Evolutionary conservation across 1,284 basidiomycete species (phyloP).

Genomic region (Porodaedalea pini): DNA sequence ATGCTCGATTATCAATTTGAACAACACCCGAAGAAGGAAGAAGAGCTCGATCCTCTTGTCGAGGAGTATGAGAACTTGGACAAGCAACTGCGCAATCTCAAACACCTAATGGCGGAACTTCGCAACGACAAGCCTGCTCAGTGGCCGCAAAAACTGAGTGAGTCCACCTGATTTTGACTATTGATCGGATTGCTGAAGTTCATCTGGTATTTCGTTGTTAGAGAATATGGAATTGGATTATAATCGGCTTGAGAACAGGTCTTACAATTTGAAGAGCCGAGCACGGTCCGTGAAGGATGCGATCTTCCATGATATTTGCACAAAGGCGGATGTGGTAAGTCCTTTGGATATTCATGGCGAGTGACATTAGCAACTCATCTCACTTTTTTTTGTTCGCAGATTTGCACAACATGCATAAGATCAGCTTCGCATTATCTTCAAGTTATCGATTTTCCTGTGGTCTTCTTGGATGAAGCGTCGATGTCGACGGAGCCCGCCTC

Average conservation of each 20-base stretch:
- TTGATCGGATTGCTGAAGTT: background rate
- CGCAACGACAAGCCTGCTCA: background rate
- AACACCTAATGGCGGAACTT: background rate
- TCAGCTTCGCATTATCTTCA: conserved; percentile 58
- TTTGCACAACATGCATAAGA: conserved; percentile 82
- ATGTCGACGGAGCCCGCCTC: conserved; percentile 94
- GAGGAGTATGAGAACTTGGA: conserved; percentile 32
- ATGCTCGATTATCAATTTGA: conserved; percentile 70
- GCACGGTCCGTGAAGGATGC: conserved; percentile 47
- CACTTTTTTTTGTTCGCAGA: conserved; percentile 41
- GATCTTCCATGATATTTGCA: conserved; percentile 60
- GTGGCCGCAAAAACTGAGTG: conserved; percentile 29
- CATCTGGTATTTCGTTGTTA: background rate
- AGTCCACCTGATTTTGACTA: conserved; percentile 13
- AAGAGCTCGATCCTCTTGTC: conserved; percentile 39
- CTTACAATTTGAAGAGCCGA: conserved; percentile 35
- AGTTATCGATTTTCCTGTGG: conserved; percentile 85
- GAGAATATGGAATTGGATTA: conserved; percentile 15
- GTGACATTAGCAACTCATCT: background rate
- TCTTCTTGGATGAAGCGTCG: conserved; percentile 92
- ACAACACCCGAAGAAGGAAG: conserved; percentile 50
- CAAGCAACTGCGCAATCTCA: conserved; percentile 25
- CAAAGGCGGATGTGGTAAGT: conserved; percentile 71
- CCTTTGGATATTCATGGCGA: conserved; percentile 4
- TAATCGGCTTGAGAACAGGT: conserved; percentile 1